Evolutionary conservation across 192 early-diverging fungal genomes (phyloP), one percentile per base, ranked within the genome.

Genomic region (Entophlyctis luteolus): DNA sequence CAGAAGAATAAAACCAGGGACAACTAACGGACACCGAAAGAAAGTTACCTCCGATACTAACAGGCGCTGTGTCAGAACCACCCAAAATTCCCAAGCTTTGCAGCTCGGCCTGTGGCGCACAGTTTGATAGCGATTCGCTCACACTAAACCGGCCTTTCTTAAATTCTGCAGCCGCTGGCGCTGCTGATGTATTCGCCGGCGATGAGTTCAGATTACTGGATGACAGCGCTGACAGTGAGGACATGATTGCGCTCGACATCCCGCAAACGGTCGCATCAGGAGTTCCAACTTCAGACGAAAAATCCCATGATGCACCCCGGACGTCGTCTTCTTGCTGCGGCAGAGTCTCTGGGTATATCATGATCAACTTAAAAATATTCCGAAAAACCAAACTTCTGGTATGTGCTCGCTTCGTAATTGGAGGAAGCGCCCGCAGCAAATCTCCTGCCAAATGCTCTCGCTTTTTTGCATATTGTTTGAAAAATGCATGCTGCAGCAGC

Each of bases 121-220:
- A n/a, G 29, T 35, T 29, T 20, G 10, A 50, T 8, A 29, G 58
- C 68, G 47, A 46, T 42, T 80, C 79, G 10, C 72, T 83, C 39
- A 91, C 86, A 73, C 85, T 86, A 50, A 91, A 91, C 36, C 90
- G 76, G n/a, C 90, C 90, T 50, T 89, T 91, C 62, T 77, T 84
- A 3, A 89, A 79, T 71, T 85, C 81, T 4, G 45, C 59, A 35
- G 45, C 31, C 20, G 54, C 22, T 18, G 54, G 35, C 20, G 67
- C 22, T 14, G 25, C 46, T 28, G 55, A 27, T 28, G 29, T 47
- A 68, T 56, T 12, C 32, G 70, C 32, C n/a, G n/a, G n/a, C n/a
- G n/a, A n/a, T n/a, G n/a, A 33, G 6, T 58, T 35, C 25, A 14
- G 14, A 18, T n/a, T n/a, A n/a, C n/a, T n/a, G n/a, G n/a, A n/a